Percentiles rank a stretch among this genome's conserved stretches.
Conservation (phyloP, 1,284 basidiomycete species). For the Athelia sp. region DNA sequence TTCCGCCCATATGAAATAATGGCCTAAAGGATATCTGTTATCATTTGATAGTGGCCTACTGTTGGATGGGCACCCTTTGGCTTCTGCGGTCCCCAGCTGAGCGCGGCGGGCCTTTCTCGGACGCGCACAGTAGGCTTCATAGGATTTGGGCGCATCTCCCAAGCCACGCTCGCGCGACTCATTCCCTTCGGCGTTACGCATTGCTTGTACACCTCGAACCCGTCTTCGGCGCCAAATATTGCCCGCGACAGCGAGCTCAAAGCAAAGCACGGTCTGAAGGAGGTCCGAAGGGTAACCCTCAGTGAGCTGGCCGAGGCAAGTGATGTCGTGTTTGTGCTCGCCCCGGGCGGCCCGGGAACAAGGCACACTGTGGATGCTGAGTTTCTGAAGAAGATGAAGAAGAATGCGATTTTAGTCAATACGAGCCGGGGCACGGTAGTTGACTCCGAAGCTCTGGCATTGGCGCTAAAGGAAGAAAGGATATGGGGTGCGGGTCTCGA, state of each 20-base stretch:
- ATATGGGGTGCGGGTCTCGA: conserved; percentile 93
- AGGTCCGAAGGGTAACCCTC: conserved; percentile 57
- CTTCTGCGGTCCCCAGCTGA: conserved; percentile 77
- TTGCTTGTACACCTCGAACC: conserved; percentile 61
- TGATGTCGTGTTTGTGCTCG: conserved; percentile 82
- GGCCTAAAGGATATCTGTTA: neutral
- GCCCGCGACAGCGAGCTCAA: conserved; percentile 51
- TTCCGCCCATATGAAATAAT: conserved; percentile 3
- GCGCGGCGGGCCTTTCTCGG: conserved; percentile 44
- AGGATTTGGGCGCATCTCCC: conserved; percentile 91
- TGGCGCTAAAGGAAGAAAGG: conserved; percentile 69
- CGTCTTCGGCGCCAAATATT: conserved; percentile 36
- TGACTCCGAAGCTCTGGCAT: conserved; percentile 83
- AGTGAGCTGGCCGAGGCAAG: conserved; percentile 67
- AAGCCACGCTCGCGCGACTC: conserved; percentile 73
- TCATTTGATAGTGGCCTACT: conserved; percentile 42
- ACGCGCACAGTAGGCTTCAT: conserved; percentile 81
- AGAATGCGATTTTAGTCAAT: conserved; percentile 76
- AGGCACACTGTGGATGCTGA: conserved; percentile 66
- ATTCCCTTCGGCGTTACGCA: conserved; percentile 72
- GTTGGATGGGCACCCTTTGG: conserved; percentile 79
- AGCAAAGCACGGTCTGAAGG: conserved; percentile 38
- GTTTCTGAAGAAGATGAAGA: conserved; percentile 85
- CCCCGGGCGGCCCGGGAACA: conserved; percentile 73
- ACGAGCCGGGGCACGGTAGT: conserved; percentile 79